Percentiles rank a stretch among this genome's conserved stretches.
phyloP scores from a whole-genome alignment of 768 basidiomycete species.

The Cystofilobasidium bisporidii region DNA sequence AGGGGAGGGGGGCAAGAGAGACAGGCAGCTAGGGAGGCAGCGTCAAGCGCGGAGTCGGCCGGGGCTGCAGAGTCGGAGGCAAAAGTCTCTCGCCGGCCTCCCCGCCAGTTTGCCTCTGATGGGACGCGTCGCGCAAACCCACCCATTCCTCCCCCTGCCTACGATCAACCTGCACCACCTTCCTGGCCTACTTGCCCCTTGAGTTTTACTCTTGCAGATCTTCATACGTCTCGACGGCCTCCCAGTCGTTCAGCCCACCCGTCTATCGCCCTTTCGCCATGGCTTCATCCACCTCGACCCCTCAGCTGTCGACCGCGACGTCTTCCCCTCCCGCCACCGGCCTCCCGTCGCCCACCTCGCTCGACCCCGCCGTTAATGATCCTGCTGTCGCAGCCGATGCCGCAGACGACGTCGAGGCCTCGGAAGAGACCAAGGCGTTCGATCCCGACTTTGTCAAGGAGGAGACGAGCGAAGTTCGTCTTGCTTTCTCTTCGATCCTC shows the following conservation, averaged over 20 bases:
- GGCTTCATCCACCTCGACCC: conserved; percentile 4
- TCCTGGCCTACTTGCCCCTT: too few species aligned
- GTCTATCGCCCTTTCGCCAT: not conserved
- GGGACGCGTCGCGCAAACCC: too few species aligned
- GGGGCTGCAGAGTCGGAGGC: too few species aligned
- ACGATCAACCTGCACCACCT: too few species aligned
- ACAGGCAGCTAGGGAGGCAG: too few species aligned
- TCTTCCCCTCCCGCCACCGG: not conserved
- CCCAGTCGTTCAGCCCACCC: not conserved
- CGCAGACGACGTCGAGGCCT: not conserved
- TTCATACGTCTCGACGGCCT: too few species aligned
- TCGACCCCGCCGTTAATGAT: not conserved
- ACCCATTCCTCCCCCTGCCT: too few species aligned
- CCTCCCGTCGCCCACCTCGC: not conserved
- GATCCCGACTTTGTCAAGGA: not conserved
- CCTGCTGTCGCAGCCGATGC: not conserved
- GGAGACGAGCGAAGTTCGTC: conserved; percentile 1
- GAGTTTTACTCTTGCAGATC: too few species aligned
- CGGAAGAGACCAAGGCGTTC: not conserved
- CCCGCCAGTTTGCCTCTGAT: too few species aligned
- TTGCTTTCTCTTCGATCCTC: not conserved
- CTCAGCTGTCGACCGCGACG: conserved; percentile 3
- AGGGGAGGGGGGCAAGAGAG: not conserved
- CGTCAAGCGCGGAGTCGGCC: too few species aligned
- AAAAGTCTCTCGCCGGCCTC: too few species aligned